Conservation (phyloP, 2,329 filamentous ascomycete genomes). For the Aspergillus carbonarius region DNA sequence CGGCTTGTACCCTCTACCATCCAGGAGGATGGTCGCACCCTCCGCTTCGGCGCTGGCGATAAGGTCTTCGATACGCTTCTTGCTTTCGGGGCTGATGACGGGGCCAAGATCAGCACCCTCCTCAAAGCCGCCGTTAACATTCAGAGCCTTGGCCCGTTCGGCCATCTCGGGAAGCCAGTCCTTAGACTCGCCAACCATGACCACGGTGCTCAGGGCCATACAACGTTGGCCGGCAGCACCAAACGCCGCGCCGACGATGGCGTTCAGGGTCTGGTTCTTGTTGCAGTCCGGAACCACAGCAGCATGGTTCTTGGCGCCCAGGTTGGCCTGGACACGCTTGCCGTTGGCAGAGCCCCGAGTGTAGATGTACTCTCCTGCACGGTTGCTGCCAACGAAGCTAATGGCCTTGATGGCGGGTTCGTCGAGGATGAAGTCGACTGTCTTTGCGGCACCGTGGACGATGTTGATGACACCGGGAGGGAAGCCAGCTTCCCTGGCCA, state of each 20-base stretch:
- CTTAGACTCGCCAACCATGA: conserved; percentile 65
- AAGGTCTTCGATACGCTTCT: conserved; percentile 62
- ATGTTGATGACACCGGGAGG: conserved; percentile 66
- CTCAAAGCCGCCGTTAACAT: conserved; percentile 63
- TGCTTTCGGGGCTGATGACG: conserved; percentile 62
- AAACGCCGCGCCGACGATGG: conserved; percentile 66
- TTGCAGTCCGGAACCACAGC: conserved; percentile 67
- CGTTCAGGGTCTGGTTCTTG: conserved; percentile 67
- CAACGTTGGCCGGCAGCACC: conserved; percentile 68
- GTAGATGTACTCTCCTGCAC: conserved; percentile 69
- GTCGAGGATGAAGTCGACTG: conserved; percentile 69
- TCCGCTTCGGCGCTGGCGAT: conserved; percentile 63
- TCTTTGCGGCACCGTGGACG: conserved; percentile 63
- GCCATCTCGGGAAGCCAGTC: conserved; percentile 65
- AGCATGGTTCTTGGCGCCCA: conserved; percentile 70
- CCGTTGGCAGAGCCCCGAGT: conserved; percentile 66
- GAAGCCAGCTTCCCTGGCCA: conserved; percentile 64
- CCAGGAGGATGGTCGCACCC: conserved; percentile 63
- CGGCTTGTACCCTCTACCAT: conserved; percentile 61
- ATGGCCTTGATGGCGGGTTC: conserved; percentile 68
- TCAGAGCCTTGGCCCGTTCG: conserved; percentile 60
- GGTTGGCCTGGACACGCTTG: conserved; percentile 68
- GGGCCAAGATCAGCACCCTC: conserved; percentile 63
- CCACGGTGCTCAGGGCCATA: conserved; percentile 66
- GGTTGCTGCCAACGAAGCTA: conserved; percentile 67